A percentile compares a stretch with the other conserved stretches of the same genome.
Evolutionary conservation across 106 monocot species (phyloP).

Genomic region (Dioscorea zingiberensis): DNA sequence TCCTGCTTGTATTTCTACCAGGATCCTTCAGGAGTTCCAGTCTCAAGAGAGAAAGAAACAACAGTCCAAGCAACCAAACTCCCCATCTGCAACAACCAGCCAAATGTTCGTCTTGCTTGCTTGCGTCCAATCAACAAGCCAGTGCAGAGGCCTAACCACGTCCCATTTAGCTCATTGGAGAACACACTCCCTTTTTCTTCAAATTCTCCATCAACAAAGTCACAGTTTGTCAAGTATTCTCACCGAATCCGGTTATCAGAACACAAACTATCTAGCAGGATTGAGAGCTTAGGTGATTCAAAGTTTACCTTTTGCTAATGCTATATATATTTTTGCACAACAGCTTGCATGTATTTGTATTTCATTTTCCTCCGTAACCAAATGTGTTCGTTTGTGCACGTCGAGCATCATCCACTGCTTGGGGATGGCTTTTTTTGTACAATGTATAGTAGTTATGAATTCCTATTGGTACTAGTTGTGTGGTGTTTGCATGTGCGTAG

Average conservation of each 20-base stretch:
- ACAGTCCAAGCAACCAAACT: slow-evolving; percentile 45
- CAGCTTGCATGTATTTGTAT: no score
- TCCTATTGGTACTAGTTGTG: no score
- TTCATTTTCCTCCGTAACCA: no score
- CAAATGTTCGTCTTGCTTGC: slow-evolving; percentile 50
- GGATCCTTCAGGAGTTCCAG: slow-evolving; percentile 84
- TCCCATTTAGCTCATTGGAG: slow-evolving; percentile 64
- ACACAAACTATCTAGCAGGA: slow-evolving; percentile 19
- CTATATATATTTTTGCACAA: no score
- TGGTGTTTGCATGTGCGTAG: no score
- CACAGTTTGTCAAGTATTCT: slow-evolving; percentile 5
- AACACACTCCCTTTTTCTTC: slow-evolving; percentile 31
- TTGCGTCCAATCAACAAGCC: slow-evolving; percentile 53
- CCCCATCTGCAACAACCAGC: slow-evolving; percentile 61
- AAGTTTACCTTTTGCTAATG: not conserved
- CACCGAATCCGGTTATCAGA: slow-evolving; percentile 11
- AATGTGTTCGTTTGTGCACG: no score
- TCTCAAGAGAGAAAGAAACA: slow-evolving; percentile 53
- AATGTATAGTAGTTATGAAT: no score
- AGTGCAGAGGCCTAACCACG: slow-evolving; percentile 19
- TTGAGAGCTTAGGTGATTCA: slow-evolving; percentile 5
- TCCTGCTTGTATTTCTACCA: slow-evolving; percentile 3
- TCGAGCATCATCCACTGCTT: no score
- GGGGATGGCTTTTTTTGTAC: no score
- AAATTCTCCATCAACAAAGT: not conserved